Conservation (phyloP, 2,329 filamentous ascomycete species). For the Didymella pomorum region DNA sequence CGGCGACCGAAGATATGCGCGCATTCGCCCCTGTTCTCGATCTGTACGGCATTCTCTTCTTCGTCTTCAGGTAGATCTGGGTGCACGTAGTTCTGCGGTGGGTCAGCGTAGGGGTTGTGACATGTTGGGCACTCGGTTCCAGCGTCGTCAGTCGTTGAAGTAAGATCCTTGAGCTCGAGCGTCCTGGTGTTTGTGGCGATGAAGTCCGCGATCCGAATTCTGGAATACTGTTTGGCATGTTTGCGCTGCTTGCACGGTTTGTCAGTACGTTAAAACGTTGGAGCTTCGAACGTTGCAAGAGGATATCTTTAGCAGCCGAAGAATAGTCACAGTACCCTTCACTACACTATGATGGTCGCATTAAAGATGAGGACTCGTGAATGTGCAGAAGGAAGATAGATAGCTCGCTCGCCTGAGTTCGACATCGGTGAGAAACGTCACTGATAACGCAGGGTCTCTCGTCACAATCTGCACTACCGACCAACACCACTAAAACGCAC, state of each 20-base stretch:
- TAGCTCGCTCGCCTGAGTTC: background rate
- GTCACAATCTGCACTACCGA: background rate
- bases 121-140: constrained; percentile 29
- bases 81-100: constrained; percentile 28
- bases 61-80: constrained; percentile 24
- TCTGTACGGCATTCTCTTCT: constrained; percentile 30
- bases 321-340: background rate
- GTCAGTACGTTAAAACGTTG: background rate
- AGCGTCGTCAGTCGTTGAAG: background rate
- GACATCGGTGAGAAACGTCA: background rate
- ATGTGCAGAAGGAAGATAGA: background rate
- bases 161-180: background rate
- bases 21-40: constrained; percentile 21
- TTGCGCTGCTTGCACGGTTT: background rate
- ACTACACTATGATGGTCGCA: background rate
- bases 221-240: constrained; percentile 25
- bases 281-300: background rate
- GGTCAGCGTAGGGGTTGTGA: constrained; percentile 21
- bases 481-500: background rate
- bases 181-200: constrained; percentile 27
- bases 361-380: background rate
- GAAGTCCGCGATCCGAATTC: constrained; percentile 30
- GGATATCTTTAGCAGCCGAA: background rate
- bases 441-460: background rate
- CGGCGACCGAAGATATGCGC: constrained; percentile 31